Base-by-base conservation (phyloP, 2,329 filamentous ascomycete genomes). In the Microsporum audouinii region DNA sequence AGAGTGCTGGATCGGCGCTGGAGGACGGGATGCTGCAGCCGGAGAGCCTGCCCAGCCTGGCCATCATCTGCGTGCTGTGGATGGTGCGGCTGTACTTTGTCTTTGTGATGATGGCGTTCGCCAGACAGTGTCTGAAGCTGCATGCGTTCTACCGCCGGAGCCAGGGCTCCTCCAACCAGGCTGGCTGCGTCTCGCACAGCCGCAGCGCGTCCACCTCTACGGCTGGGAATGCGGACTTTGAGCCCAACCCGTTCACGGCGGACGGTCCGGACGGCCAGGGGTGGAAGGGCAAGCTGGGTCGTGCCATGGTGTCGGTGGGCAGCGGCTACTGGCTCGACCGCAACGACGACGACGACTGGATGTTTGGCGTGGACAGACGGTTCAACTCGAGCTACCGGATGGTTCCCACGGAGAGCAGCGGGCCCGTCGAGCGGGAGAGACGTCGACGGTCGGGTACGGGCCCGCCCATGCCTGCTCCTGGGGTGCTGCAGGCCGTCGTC, bases 101-200 rank as follows among this genome's bases (percentile, higher is more conserved):
- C 66, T 78, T 96, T 41, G 82, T 96, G 60, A 84, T 95, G 72
- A 85, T 95, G 75, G 85, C 89, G 5, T 94, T 88, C 72, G 89
- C 91, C 2, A 84, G 89, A 64, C 83, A 86, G 70, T 86, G 89
- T 12, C 76, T 96, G 57, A 82, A 88, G 62, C 85, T 86, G 66
- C 84, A 89, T 71, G 80, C 87, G 57, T 76, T 80, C 71, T 80
- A 83, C 65, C 72, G 77, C 14, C 66, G 72, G 39, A 60, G 53
- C 3, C 36, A 71, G 67, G n/a, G 71, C 74, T 65, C 74, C 70
- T 39, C 63, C 57, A 59, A 53, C 17, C 60, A 61, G 17, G 17
- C 17, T 38, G 59, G 58, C 7, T 63, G 61, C 10, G 45, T 61
- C 10, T 39, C 59, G 27, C 73, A 77, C 62, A 77, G 73, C 62